These are phyloP conservation scores for Daucus carota DNA, from an alignment of 129 eudicot genomes.

Conservation along the genomic window DNA sequence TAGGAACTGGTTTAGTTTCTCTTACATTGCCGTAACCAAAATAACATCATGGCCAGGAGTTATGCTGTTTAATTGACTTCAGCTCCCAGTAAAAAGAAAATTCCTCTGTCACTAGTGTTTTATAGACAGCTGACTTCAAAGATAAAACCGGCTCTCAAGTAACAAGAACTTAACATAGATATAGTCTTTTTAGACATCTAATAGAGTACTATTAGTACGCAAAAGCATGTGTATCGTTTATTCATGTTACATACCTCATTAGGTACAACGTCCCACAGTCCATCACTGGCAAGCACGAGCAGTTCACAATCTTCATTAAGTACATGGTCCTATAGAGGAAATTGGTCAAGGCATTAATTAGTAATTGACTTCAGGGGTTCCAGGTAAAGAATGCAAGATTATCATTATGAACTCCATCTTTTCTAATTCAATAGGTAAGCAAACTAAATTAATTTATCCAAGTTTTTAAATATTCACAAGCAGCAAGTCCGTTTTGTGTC, in stretches of 20 bases:
- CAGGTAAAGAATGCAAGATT: neutral
- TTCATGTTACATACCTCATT: slow-evolving; percentile 53
- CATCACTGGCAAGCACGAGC: slow-evolving; percentile 93
- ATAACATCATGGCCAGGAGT: neutral
- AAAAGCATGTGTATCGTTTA: neutral
- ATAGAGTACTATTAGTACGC: neutral
- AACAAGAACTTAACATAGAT: neutral
- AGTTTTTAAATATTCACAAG: too few species aligned
- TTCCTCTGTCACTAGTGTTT: neutral
- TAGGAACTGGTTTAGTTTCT: neutral
- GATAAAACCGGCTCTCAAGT: neutral
- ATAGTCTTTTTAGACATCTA: neutral
- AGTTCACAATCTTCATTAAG: slow-evolving; percentile 57
- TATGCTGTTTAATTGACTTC: neutral
- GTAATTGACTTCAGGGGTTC: neutral
- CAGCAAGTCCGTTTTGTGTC: too few species aligned
- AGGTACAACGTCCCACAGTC: slow-evolving; percentile 86
- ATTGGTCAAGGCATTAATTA: neutral
- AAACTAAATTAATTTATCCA: too few species aligned
- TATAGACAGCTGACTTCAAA: neutral
- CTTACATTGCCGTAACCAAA: neutral
- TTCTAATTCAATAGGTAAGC: too few species aligned
- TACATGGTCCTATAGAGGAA: slow-evolving; percentile 54
- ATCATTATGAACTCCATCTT: neutral
- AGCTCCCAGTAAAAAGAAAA: neutral